These are phyloP conservation scores for Plasmodium gallinaceum DNA, from an alignment of 169 alveolate species.

Conservation along the genomic window DNA sequence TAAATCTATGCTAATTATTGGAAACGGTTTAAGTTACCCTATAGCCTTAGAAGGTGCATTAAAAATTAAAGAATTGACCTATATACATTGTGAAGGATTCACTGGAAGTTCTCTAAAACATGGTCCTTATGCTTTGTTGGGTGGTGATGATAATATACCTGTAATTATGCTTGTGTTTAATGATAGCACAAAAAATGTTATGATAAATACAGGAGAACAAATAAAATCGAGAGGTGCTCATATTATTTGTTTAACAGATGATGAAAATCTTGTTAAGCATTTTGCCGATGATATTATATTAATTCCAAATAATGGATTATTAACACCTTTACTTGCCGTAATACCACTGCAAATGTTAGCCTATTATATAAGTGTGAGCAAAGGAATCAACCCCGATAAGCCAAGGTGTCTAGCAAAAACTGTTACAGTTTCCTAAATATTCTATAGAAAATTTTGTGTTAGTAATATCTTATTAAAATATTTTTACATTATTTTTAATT, in stretches of 20 bases:
- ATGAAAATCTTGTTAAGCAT: conserved; percentile 84
- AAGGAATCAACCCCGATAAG: conserved; percentile 88
- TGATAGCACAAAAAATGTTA: conserved; percentile 89
- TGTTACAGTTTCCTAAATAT: conserved; percentile 81
- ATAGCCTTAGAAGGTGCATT: conserved; percentile 98
- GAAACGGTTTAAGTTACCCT: conserved; percentile 94
- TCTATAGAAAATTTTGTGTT: background rate
- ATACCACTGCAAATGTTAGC: conserved; percentile 91
- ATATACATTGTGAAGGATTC: conserved; percentile 97
- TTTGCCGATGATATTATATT: conserved; percentile 88
- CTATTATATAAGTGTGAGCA: conserved; percentile 83
- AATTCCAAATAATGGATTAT: conserved; percentile 86
- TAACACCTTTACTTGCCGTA: conserved; percentile 90
- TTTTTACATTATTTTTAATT: background rate
- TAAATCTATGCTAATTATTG: conserved; percentile 83
- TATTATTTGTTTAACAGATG: conserved; percentile 93
- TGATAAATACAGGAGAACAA: conserved; percentile 93
- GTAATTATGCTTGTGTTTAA: conserved; percentile 92
- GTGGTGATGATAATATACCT: conserved; percentile 87
- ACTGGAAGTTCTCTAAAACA: conserved; percentile 96
- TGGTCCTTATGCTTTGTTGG: conserved; percentile 96
- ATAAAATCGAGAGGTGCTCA: conserved; percentile 95
- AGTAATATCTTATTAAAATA: background rate
- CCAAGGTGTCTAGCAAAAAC: conserved; percentile 92
- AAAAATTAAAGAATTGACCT: conserved; percentile 96